Percentiles rank a stretch among this genome's conserved stretches.
These are phyloP conservation scores for Corchorus olitorius DNA, from an alignment of 345 rosid species.

Conservation along the genomic window DNA sequence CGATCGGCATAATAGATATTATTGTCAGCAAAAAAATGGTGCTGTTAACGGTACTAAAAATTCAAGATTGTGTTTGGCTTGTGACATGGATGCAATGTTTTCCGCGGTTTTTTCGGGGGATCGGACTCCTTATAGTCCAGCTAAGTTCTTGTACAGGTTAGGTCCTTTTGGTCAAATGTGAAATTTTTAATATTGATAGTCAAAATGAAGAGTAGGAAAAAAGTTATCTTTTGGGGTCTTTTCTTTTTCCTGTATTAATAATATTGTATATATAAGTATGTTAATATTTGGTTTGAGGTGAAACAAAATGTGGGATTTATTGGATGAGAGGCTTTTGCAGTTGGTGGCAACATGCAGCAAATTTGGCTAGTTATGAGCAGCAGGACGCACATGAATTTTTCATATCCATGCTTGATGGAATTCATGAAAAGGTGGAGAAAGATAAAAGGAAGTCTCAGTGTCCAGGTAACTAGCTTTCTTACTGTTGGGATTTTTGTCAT, in stretches of 20 bases:
- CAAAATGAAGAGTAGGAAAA: background rate
- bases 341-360: constrained; percentile 73
- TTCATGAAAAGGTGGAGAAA: constrained; percentile 64
- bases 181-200: background rate
- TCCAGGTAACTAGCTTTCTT: constrained; percentile 40
- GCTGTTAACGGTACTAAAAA: constrained; percentile 11
- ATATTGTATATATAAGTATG: background rate
- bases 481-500: background rate
- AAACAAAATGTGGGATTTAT: constrained; percentile 4
- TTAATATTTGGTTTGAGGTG: background rate
- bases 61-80: constrained; percentile 49
- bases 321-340: constrained; percentile 31
- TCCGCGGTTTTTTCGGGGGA: constrained; percentile 59
- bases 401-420: constrained; percentile 70
- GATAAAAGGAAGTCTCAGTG: constrained; percentile 38
- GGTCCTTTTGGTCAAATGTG: background rate
- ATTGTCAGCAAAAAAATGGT: constrained; percentile 42
- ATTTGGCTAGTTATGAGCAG: constrained; percentile 67
- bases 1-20: constrained; percentile 51
- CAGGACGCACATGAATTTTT: constrained; percentile 77
- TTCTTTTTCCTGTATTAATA: background rate
- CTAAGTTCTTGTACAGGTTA: constrained; percentile 61
- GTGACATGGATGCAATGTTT: constrained; percentile 57
- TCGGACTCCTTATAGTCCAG: constrained; percentile 62
- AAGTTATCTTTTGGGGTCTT: background rate